Evolutionary conservation across 176 grass and related monocot genomes (phyloP).

Genomic region (Oropetium thomaeum): DNA sequence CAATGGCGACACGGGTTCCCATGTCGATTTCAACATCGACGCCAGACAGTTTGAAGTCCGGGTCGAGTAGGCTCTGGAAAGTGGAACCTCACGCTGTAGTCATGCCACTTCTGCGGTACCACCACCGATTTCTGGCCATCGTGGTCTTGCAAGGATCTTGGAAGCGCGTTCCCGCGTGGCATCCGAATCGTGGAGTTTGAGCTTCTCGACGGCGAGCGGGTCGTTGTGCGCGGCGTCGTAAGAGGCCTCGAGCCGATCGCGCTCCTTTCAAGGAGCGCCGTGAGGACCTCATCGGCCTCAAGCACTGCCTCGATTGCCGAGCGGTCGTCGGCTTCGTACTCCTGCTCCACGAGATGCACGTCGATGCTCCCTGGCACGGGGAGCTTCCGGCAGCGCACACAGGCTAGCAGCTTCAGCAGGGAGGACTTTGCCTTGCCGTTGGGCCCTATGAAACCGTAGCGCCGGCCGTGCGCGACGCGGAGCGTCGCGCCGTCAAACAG

Average conservation of each 20-base stretch:
- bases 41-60: too few species aligned
- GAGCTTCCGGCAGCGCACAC: too few species aligned
- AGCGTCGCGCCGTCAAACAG: not conserved
- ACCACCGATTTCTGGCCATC: too few species aligned
- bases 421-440: slow-evolving; percentile 2
- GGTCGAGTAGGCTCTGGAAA: too few species aligned
- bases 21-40: too few species aligned
- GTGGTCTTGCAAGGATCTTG: too few species aligned
- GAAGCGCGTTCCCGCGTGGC: too few species aligned
- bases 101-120: too few species aligned
- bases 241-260: not conserved
- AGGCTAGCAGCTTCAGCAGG: not conserved
- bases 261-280: not conserved
- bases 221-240: too few species aligned
- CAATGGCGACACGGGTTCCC: too few species aligned
- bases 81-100: too few species aligned
- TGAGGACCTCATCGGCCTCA: not conserved
- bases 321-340: not conserved
- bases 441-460: not conserved
- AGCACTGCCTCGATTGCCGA: not conserved
- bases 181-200: not conserved
- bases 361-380: not conserved
- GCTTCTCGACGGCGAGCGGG: not conserved
- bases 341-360: not conserved
- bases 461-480: not conserved